Evolutionary conservation across 2,329 filamentous ascomycete genomes (phyloP).

Genomic region (Pseudocercospora fuligena): DNA sequence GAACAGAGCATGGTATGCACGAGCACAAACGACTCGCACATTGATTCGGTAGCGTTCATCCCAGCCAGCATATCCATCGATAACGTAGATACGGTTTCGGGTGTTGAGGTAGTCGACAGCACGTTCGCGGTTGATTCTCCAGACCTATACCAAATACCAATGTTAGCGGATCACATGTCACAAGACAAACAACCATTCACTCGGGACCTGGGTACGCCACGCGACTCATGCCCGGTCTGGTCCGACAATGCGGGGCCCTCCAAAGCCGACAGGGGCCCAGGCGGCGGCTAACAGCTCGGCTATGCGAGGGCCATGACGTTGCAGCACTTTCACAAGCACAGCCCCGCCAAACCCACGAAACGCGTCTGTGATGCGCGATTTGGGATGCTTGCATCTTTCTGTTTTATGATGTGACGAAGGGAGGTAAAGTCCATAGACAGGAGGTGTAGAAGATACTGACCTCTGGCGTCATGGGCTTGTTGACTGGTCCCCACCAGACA

Average conservation of each 20-base stretch:
- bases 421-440: neutral
- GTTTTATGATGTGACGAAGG: neutral
- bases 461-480: slow-evolving; percentile 97
- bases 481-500: slow-evolving; percentile 98
- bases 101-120: slow-evolving; percentile 99
- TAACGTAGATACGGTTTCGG: slow-evolving; percentile 95
- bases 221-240: slow-evolving; percentile 26
- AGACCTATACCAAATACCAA: slow-evolving; percentile 72
- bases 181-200: slow-evolving; percentile 33
- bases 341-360: slow-evolving; percentile 15
- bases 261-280: neutral
- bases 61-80: slow-evolving; percentile 98
- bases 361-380: slow-evolving; percentile 10
- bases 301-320: slow-evolving; percentile 21
- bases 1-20: slow-evolving; percentile 99
- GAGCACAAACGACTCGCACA: slow-evolving; percentile 96
- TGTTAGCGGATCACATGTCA: slow-evolving; percentile 8
- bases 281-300: slow-evolving; percentile 17
- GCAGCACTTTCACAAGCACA: slow-evolving; percentile 6
- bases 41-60: slow-evolving; percentile 97
- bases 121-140: slow-evolving; percentile 99
- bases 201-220: slow-evolving; percentile 5
- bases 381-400: neutral
- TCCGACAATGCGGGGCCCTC: slow-evolving; percentile 36
- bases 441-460: slow-evolving; percentile 62